phyloP scores from a whole-genome alignment of 1,139 yeast species.

The Starmera stellimalicola region DNA sequence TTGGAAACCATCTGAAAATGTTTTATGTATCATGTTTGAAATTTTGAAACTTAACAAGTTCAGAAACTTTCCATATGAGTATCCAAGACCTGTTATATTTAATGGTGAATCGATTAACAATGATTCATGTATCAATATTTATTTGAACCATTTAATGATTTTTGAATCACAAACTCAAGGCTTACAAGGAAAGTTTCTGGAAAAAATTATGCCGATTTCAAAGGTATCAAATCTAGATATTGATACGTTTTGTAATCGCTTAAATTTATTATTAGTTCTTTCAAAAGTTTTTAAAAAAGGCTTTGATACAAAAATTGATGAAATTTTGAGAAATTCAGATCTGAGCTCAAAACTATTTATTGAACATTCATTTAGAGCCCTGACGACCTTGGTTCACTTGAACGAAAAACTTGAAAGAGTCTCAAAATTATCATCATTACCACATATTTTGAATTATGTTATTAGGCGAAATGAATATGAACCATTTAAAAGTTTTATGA shows the following conservation, averaged over 20 bases:
- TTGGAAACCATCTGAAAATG: slow-evolving; percentile 11
- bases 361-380: slow-evolving; percentile 5
- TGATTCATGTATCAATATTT: slow-evolving; percentile 10
- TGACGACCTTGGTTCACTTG: background rate
- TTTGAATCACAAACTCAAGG: slow-evolving; percentile 1
- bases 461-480: slow-evolving; percentile 1
- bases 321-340: slow-evolving; percentile 3
- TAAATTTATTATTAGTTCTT: slow-evolving; percentile 12
- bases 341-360: background rate
- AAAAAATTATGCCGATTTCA: slow-evolving; percentile 14
- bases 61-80: slow-evolving; percentile 10
- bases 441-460: background rate
- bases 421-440: background rate
- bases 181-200: slow-evolving; percentile 12
- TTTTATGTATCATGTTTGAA: slow-evolving; percentile 11
- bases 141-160: slow-evolving; percentile 9
- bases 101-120: slow-evolving; percentile 5
- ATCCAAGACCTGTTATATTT: slow-evolving; percentile 5
- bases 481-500: slow-evolving; percentile 7
- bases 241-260: slow-evolving; percentile 13
- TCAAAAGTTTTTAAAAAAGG: slow-evolving; percentile 8
- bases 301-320: slow-evolving; percentile 10
- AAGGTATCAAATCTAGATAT: slow-evolving; percentile 6
- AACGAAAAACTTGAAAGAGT: background rate
- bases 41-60: slow-evolving; percentile 13